Evolutionary conservation across 176 grass and related monocot genomes (phyloP).

Genomic region (Juncus inflexus): DNA sequence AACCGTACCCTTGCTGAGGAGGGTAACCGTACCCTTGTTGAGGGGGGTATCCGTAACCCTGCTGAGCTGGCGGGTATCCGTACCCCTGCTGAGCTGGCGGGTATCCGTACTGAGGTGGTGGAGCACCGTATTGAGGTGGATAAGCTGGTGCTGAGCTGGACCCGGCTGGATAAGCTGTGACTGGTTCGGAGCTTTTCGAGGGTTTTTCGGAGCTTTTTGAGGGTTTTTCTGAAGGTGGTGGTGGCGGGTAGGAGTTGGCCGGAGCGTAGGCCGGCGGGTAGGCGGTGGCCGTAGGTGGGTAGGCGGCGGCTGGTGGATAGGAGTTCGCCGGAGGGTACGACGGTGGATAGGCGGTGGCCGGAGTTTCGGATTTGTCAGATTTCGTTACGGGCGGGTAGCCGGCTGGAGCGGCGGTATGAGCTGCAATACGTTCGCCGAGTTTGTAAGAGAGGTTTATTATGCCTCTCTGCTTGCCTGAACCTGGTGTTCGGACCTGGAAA

Average conservation of each 20-base stretch:
- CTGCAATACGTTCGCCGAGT: constrained; percentile 42
- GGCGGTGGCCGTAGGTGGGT: neutral
- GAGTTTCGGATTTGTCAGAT: neutral
- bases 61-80: constrained; percentile 1
- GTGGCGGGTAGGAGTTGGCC: neutral
- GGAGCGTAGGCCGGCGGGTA: neutral
- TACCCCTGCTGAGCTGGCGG: neutral
- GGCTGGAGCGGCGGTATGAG: neutral
- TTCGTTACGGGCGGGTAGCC: too few species aligned
- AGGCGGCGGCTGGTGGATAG: neutral
- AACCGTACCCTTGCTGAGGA: constrained; percentile 27
- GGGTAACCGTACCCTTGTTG: constrained; percentile 13
- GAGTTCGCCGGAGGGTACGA: neutral
- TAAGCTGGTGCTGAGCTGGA: constrained; percentile 32
- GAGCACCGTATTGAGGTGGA: constrained; percentile 26
- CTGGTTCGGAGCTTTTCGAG: constrained; percentile 31
- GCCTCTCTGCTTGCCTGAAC: constrained; percentile 62
- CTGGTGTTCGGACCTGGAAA: constrained; percentile 32
- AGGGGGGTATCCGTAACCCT: constrained; percentile 33
- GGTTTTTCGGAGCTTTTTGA: constrained; percentile 25
- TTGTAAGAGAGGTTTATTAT: constrained; percentile 83
- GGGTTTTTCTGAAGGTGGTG: constrained; percentile 1
- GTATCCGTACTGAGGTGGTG: constrained; percentile 19
- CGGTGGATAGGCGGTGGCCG: constrained; percentile 5
- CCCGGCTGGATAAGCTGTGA: constrained; percentile 47